Evolutionary conservation across 176 grass and related monocot species (phyloP), one percentile per base, ranked within the genome.

Genomic region (Carex parvula): DNA sequence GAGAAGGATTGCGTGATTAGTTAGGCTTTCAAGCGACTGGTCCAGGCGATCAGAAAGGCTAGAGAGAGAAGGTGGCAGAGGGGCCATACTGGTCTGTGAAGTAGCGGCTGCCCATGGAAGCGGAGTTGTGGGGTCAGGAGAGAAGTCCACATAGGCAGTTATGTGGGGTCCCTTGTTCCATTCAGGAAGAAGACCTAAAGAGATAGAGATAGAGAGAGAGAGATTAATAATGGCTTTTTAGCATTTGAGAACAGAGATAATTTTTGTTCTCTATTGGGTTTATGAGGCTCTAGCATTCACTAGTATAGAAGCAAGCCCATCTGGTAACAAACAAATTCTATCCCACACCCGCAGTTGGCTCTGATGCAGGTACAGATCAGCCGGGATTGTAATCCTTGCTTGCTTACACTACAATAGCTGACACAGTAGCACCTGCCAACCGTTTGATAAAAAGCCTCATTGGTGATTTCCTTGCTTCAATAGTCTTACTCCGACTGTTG

Each of bases 111-210:
- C 69, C 71, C 84, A 90, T 21, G 85, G 84, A 75, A 64, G 70
- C 10, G 74, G 59, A 22, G 13, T 44, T 41, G 79, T 62, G 1
- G 55, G 24, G 35, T 90, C 86, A 44, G 39, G 60, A 70, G 87
- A 88, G 70, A 98, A 92, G 76, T 98, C 91, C 44, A 98, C 89
- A 83, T 93, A 88, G 29, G 96, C 91, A n/a, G 86, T 18, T 50
- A 81, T 35, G 88, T 98, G 93, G 20, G 92, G 92, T 4, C 76
- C 60, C 12, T 93, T 87, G 44, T 90, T 93, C 96, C 96, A 98
- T 44, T 84, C 89, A 2, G 96, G 93, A 86, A 98, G 89, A 52
- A 98, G 93, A 53, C 90, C 92, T 90, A 70, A 17, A 44, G 15
- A 8, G 18, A 73, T 3, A 80, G 42, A 83, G 64, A 79, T 26